Evolutionary conservation across 164 flowering plant genomes (phyloP).

Genomic region (Tetracentron sinense): DNA sequence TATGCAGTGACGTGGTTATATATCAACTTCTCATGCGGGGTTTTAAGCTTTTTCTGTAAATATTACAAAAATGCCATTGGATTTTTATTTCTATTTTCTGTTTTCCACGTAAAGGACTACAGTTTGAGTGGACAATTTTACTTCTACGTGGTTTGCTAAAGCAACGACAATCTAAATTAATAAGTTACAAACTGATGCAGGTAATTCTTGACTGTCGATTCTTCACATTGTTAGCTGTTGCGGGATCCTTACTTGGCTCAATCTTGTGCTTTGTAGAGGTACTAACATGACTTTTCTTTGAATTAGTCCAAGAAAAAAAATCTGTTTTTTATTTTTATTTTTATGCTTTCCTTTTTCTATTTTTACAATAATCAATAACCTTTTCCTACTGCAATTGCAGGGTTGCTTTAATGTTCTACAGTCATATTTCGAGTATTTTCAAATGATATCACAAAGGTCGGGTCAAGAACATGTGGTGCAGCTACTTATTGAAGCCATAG

Average conservation of each 20-base stretch:
- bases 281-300: no score
- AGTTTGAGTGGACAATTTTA: no score
- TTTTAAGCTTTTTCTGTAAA: background rate
- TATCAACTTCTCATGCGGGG: background rate
- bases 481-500: constrained; percentile 65
- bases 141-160: no score
- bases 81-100: no score
- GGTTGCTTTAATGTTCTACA: constrained; percentile 50
- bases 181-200: constrained; percentile 41
- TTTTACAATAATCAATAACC: background rate
- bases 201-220: constrained; percentile 68
- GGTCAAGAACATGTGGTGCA: constrained; percentile 49
- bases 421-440: constrained; percentile 59
- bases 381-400: constrained; percentile 32
- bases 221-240: constrained; percentile 64
- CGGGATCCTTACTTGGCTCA: constrained; percentile 75
- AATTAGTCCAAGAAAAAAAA: no score
- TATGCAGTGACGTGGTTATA: no score
- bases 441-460: constrained; percentile 31
- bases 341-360: background rate
- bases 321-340: background rate
- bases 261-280: constrained; percentile 81
- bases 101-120: no score
- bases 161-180: background rate
- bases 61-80: no score